Evolutionary conservation across 2,329 filamentous ascomycete species (phyloP).

Genomic region (Sphaerulina populicola): DNA sequence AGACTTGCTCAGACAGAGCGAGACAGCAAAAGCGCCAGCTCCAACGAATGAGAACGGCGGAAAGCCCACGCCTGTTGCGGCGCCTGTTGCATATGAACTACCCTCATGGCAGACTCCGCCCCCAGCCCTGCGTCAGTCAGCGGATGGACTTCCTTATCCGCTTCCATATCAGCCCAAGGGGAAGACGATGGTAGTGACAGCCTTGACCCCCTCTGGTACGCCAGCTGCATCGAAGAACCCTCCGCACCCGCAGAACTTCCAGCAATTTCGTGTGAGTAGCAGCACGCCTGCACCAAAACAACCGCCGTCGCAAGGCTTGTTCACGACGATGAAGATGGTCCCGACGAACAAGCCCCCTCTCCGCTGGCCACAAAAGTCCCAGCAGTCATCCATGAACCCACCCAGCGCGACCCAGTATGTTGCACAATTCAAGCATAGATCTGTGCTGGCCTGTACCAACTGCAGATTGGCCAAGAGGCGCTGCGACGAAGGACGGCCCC

Average conservation of each 20-base stretch:
- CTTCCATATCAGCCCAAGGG: slow-evolving; percentile 22
- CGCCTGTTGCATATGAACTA: slow-evolving; percentile 22
- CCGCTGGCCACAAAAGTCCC: slow-evolving; percentile 4
- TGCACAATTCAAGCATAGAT: background rate
- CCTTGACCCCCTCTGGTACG: background rate
- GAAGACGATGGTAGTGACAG: background rate
- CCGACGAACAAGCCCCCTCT: background rate
- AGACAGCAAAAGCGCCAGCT: slow-evolving; percentile 14
- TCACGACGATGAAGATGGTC: slow-evolving; percentile 22
- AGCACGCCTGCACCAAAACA: background rate
- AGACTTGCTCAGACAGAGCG: slow-evolving; percentile 25
- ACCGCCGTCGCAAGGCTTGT: slow-evolving; percentile 17
- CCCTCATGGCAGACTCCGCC: slow-evolving; percentile 26
- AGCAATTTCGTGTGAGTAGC: background rate
- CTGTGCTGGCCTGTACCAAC: slow-evolving; percentile 8
- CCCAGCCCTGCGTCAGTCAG: slow-evolving; percentile 8
- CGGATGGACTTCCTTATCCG: slow-evolving; percentile 14
- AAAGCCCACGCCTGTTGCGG: slow-evolving; percentile 9
- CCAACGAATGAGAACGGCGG: slow-evolving; percentile 5
- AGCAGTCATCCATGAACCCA: background rate
- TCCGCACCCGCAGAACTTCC: slow-evolving; percentile 1
- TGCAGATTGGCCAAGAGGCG: slow-evolving; percentile 7
- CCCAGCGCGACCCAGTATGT: slow-evolving; percentile 2
- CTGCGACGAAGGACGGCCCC: slow-evolving; percentile 17
- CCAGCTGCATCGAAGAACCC: background rate